phyloP scores from a whole-genome alignment of 164 flowering plant genomes.

The Vitis vinifera region ASM3070453v1 NC_081819.1:19731501-19732000 shows the following conservation, averaged over 20 bases:
- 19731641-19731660: not conserved
- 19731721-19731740: not conserved
- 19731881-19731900: slow-evolving; percentile 71
- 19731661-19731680: not conserved
- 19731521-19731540: no score
- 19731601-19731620: no score
- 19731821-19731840: slow-evolving; percentile 87
- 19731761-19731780: not conserved
- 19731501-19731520: no score
- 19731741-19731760: not conserved
- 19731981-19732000: slow-evolving; percentile 87
- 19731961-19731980: slow-evolving; percentile 83
- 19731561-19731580: no score
- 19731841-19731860: slow-evolving; percentile 84
- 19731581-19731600: no score
- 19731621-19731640: no score
- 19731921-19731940: slow-evolving; percentile 64
- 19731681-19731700: no score
- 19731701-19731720: no score
- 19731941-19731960: slow-evolving; percentile 81
- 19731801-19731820: slow-evolving; percentile 61
- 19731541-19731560: no score
- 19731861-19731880: slow-evolving; percentile 79
- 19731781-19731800: not conserved
- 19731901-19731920: slow-evolving; percentile 86